phyloP scores from a whole-genome alignment of 2,329 filamentous ascomycete species.

The Fusarium caatingaense region DNA sequence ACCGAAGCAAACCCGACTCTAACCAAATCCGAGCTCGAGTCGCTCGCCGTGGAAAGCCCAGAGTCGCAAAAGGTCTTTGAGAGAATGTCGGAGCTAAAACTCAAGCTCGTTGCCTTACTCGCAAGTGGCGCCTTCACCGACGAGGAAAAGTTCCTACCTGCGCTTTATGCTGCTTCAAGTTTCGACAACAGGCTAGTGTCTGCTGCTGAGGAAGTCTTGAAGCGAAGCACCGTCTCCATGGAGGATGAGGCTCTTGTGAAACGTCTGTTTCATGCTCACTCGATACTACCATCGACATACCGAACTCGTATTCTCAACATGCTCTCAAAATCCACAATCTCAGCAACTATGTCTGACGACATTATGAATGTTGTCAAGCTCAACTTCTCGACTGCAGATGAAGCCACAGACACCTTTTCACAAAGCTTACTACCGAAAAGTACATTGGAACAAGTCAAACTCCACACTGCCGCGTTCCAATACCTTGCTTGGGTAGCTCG shows the following conservation, averaged over 20 bases:
- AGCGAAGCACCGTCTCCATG: slow-evolving; percentile 78
- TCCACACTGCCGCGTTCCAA: slow-evolving; percentile 84
- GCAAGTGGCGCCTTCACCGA: slow-evolving; percentile 89
- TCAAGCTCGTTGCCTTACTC: slow-evolving; percentile 74
- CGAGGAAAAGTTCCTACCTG: slow-evolving; percentile 83
- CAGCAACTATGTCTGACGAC: slow-evolving; percentile 75
- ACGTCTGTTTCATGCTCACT: slow-evolving; percentile 78
- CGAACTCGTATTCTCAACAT: slow-evolving; percentile 81
- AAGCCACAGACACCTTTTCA: slow-evolving; percentile 5
- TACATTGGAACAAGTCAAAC: slow-evolving; percentile 80
- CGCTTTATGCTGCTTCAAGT: slow-evolving; percentile 85
- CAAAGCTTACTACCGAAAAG: slow-evolving; percentile 55
- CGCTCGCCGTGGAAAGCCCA: slow-evolving; percentile 54
- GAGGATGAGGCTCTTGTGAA: slow-evolving; percentile 74
- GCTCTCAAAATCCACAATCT: slow-evolving; percentile 79
- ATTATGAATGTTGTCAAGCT: slow-evolving; percentile 78
- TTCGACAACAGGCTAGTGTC: slow-evolving; percentile 82
- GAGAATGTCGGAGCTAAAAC: slow-evolving; percentile 60
- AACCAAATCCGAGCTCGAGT: slow-evolving; percentile 45
- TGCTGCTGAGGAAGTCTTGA: slow-evolving; percentile 90
- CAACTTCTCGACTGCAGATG: slow-evolving; percentile 62
- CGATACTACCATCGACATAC: slow-evolving; percentile 76
- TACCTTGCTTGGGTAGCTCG: slow-evolving; percentile 90
- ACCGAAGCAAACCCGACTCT: slow-evolving; percentile 50
- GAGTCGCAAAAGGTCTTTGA: slow-evolving; percentile 70